Conservation (phyloP, 257 asterid species). For the Fraxinus quadrangulata region DNA sequence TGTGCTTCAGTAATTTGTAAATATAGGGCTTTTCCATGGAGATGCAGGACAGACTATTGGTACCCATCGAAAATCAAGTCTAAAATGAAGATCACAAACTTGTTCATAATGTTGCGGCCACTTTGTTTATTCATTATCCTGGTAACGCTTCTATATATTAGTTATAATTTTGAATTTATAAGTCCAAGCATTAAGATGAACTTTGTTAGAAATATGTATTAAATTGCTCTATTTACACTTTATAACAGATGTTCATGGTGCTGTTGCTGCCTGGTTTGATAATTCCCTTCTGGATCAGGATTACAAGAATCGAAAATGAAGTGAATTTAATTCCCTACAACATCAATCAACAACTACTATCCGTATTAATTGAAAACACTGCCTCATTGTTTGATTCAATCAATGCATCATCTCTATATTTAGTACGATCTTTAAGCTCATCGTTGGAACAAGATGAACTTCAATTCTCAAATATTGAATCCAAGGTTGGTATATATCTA, state of each 20-base stretch:
- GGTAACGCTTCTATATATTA: conserved; percentile 29
- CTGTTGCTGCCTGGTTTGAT: conserved; percentile 40
- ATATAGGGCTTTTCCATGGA: neutral
- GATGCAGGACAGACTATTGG: conserved; percentile 11
- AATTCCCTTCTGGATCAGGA: conserved; percentile 51
- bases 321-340: conserved; percentile 28
- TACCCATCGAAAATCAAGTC: conserved; percentile 9
- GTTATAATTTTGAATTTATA: no score
- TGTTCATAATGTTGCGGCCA: conserved; percentile 41
- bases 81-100: conserved; percentile 32
- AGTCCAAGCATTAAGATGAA: neutral
- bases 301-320: conserved; percentile 34
- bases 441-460: conserved; percentile 28
- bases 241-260: conserved; percentile 42
- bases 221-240: neutral
- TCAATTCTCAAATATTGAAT: conserved; percentile 26
- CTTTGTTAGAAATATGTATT: no score
- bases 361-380: conserved; percentile 22
- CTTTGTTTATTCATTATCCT: conserved; percentile 36
- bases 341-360: conserved; percentile 31
- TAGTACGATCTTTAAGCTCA: conserved; percentile 32
- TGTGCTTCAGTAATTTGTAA: neutral
- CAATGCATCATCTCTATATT: conserved; percentile 42
- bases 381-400: conserved; percentile 33
- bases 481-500: conserved; percentile 31